A percentile compares a stretch with the other conserved stretches of the same genome.
Evolutionary conservation across 257 asterid genomes (phyloP).

Genomic region (Fraxinus cuspidata): DNA sequence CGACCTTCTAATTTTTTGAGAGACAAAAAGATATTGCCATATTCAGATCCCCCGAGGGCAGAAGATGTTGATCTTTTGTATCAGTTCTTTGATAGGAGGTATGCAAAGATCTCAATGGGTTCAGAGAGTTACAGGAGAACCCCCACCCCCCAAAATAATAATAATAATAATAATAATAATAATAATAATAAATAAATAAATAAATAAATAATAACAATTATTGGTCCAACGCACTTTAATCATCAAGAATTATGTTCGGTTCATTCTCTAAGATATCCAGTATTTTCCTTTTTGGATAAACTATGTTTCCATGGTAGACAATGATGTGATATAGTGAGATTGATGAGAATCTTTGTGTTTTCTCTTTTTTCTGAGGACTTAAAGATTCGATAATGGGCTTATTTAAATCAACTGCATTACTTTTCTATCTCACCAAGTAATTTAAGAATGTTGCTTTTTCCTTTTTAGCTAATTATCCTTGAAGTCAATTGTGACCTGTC

Average conservation of each 20-base stretch:
- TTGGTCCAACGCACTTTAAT: background rate
- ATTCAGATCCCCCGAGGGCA: slow-evolving; percentile 67
- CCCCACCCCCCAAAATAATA: background rate
- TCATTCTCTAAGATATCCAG: background rate
- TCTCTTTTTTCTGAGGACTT: background rate
- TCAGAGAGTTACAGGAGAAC: background rate
- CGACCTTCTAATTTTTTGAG: slow-evolving; percentile 52
- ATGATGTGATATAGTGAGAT: background rate
- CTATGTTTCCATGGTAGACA: background rate
- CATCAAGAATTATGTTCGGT: background rate
- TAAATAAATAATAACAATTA: background rate
- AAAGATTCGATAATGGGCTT: background rate
- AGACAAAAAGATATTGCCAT: slow-evolving; percentile 69
- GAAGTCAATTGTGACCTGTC: background rate
- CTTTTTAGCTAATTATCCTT: background rate
- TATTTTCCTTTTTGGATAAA: background rate
- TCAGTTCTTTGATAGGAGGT: slow-evolving; percentile 82
- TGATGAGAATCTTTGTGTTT: background rate
- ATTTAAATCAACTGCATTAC: background rate
- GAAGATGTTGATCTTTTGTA: slow-evolving; percentile 59
- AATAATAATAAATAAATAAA: too few relatives aligned
- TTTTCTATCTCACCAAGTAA: background rate
- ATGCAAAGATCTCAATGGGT: slow-evolving; percentile 12
- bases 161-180: too few relatives aligned
- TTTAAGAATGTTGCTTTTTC: background rate